These are phyloP conservation scores for Annulohypoxylon truncatum DNA, from an alignment of 2,329 filamentous ascomycete genomes.

Conservation along the genomic window DNA sequence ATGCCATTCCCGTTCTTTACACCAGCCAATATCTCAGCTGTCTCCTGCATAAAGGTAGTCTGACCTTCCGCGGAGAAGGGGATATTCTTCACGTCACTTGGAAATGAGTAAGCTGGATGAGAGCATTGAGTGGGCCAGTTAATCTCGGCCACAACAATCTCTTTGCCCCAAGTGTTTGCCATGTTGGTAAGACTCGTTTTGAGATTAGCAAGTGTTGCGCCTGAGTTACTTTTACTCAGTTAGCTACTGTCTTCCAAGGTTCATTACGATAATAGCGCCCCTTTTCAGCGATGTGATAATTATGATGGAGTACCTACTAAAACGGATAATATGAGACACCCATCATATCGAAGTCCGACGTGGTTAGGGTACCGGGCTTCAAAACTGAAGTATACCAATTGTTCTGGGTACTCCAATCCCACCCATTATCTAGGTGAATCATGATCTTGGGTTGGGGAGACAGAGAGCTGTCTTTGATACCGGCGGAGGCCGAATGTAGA, in stretches of 20 bases:
- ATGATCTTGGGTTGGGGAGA: slow-evolving; percentile 72
- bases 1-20: slow-evolving; percentile 68
- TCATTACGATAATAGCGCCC: too few species aligned
- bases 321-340: slow-evolving; percentile 81
- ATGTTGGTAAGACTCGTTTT: slow-evolving; percentile 68
- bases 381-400: slow-evolving; percentile 73
- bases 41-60: slow-evolving; percentile 67
- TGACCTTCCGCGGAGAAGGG: slow-evolving; percentile 74
- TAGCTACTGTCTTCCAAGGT: slow-evolving; percentile 10
- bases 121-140: slow-evolving; percentile 76
- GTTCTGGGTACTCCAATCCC: slow-evolving; percentile 74
- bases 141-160: slow-evolving; percentile 75
- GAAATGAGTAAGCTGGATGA: slow-evolving; percentile 68
- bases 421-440: slow-evolving; percentile 82
- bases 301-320: slow-evolving; percentile 56
- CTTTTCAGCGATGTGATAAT: neutral
- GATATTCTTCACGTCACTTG: slow-evolving; percentile 68
- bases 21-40: slow-evolving; percentile 66
- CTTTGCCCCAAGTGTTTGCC: slow-evolving; percentile 71
- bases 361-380: slow-evolving; percentile 59
- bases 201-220: slow-evolving; percentile 69
- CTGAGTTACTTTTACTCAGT: slow-evolving; percentile 53
- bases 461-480: slow-evolving; percentile 72
- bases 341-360: slow-evolving; percentile 75
- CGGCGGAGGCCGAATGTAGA: slow-evolving; percentile 72